Percentiles rank a stretch among this genome's conserved stretches.
Evolutionary conservation across 139 green algal genomes (phyloP).

Genomic region (Protoeuglena noctilucae): DNA sequence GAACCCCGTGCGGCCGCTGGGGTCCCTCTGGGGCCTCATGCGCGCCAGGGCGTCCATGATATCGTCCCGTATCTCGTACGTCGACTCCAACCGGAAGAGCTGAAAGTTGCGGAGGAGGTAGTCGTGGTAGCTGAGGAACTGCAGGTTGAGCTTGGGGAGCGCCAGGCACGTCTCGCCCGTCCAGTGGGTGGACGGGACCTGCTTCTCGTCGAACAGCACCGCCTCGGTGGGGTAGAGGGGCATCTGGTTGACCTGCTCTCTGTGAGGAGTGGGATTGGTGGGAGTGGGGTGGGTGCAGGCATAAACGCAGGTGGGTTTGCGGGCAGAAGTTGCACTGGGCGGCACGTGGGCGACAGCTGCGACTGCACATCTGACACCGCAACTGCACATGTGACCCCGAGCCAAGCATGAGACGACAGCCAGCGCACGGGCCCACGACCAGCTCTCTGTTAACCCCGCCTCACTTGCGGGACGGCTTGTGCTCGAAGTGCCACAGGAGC

Average conservation of each 20-base stretch:
- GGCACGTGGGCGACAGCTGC: no score
- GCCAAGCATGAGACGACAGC: no score
- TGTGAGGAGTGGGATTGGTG: no score
- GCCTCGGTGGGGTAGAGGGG: constrained; percentile 92
- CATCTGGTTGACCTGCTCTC: constrained; percentile 66
- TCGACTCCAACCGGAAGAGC: constrained; percentile 88
- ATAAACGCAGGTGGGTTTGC: background rate
- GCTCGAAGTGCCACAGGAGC: constrained; percentile 23
- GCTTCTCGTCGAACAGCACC: constrained; percentile 77
- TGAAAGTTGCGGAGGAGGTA: constrained; percentile 97
- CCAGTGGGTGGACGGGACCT: constrained; percentile 34
- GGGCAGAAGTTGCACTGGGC: no score
- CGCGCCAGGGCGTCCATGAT: constrained; percentile 62
- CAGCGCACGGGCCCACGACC: no score
- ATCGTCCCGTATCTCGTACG: constrained; percentile 94
- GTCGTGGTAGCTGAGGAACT: constrained; percentile 90
- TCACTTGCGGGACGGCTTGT: background rate
- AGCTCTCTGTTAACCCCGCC: background rate
- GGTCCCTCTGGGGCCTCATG: constrained; percentile 34
- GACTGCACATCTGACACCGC: no score
- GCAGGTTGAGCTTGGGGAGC: constrained; percentile 94
- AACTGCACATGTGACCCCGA: no score
- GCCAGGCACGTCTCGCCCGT: constrained; percentile 57
- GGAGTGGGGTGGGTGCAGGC: background rate
- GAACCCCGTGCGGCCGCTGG: constrained; percentile 32